Base-by-base conservation (phyloP, 352 stramenopile species). In the Globisporangium rhizosaccharum region DNA sequence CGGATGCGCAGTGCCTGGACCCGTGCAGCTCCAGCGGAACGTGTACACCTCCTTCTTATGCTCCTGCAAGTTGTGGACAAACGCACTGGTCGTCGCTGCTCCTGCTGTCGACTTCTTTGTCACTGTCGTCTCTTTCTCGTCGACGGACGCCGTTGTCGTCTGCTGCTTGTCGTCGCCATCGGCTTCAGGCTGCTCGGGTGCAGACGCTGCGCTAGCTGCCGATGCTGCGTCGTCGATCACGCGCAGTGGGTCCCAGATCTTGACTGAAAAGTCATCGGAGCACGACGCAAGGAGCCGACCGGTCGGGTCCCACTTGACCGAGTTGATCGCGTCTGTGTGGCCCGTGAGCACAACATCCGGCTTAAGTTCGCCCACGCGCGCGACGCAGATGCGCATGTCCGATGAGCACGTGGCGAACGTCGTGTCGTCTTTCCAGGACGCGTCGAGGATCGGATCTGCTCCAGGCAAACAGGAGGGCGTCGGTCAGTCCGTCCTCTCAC, bases 311-410 rank as follows among this genome's bases (percentile, higher is more conserved):
- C 97, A 99, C 64, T 98, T 97, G 49, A 99, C 96, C 37, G 96
- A 96, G 73, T 99, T 99, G 49, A 99, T 97, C 68, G 98, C 96
- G 47, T 99, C 95, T 17, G 79, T 92, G 78, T 99, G 97, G 23
- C 96, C 96, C 45, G 76, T 80, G 54, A 97, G 84, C 20, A 92
- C 85, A 47, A 92, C 69, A n/a, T 97, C 79, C 25, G 69, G 85
- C 65, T 78, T 74, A 26, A 63, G 56, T 51, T 87, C 71, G 41
- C 90, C 93, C 1, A 98, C 89, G 41, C 82, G 79, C 62, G 88
- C 90, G 67, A 98, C 85, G 56, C 91, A 96, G 56, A 96, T 92
- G 56, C 75, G 89, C 70, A 85, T 94, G 64, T 99, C 96, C 0
- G 96, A 97, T 7, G 92, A 98, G 63, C 93, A 98, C 12, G 90